phyloP scores from a whole-genome alignment of 1,139 yeast genomes.

The Candida gigantensis region DNA sequence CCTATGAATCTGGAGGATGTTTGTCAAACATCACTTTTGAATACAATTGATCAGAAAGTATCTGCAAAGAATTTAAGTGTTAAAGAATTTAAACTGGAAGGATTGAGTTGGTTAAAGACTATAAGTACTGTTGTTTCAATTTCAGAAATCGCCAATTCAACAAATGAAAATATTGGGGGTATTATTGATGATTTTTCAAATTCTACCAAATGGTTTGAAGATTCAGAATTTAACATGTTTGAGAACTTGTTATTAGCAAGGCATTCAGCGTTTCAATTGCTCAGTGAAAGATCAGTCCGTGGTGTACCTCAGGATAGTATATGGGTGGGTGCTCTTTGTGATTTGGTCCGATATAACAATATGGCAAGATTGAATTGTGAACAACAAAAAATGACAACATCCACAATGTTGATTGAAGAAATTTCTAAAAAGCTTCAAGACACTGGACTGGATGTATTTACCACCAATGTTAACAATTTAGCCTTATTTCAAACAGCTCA shows the following conservation, averaged over 20 bases:
- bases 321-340: slow-evolving; percentile 35
- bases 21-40: slow-evolving; percentile 22
- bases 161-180: slow-evolving; percentile 1
- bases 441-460: slow-evolving; percentile 4
- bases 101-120: slow-evolving; percentile 34
- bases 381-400: slow-evolving; percentile 51
- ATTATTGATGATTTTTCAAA: slow-evolving; percentile 12
- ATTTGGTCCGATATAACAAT: slow-evolving; percentile 42
- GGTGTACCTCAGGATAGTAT: slow-evolving; percentile 12
- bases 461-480: slow-evolving; percentile 22
- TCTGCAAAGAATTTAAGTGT: slow-evolving; percentile 12
- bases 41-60: slow-evolving; percentile 18
- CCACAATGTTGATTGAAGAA: slow-evolving; percentile 47
- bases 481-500: slow-evolving; percentile 53
- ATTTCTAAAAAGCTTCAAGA: slow-evolving; percentile 26
- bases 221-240: slow-evolving; percentile 29
- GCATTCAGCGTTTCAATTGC: slow-evolving; percentile 32
- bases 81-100: slow-evolving; percentile 18
- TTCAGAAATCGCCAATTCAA: slow-evolving; percentile 5
- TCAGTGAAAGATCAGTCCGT: slow-evolving; percentile 15
- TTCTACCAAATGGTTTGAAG: slow-evolving; percentile 40
- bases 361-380: slow-evolving; percentile 36
- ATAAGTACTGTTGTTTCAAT: slow-evolving; percentile 31
- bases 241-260: slow-evolving; percentile 47
- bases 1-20: slow-evolving; percentile 18